Conservation (phyloP, 768 basidiomycete species). For the Agaricus blazei region DNA sequence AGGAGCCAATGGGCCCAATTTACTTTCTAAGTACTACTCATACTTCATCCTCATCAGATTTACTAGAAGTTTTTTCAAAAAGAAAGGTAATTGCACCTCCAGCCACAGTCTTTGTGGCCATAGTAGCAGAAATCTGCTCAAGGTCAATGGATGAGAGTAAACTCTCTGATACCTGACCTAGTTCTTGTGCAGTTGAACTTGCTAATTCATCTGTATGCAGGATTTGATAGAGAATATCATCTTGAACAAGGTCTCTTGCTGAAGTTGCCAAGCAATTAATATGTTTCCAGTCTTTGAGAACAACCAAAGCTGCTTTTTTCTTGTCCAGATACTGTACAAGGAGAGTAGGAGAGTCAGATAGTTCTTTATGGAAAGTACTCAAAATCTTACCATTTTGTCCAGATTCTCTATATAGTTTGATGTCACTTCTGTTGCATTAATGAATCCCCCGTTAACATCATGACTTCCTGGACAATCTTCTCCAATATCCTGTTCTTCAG, state of each 20-base stretch:
- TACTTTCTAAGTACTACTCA: not conserved
- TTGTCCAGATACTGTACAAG: constrained; percentile 53
- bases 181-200: not conserved
- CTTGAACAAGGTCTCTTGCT: constrained; percentile 49
- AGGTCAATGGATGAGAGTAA: constrained; percentile 32
- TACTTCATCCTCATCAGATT: not conserved
- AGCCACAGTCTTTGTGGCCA: constrained; percentile 36
- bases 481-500: constrained; percentile 14
- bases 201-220: not conserved
- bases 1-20: not conserved
- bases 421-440: constrained; percentile 60
- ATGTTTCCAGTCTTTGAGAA: constrained; percentile 81
- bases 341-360: constrained; percentile 14
- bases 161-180: constrained; percentile 4
- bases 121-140: constrained; percentile 36
- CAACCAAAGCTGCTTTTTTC: constrained; percentile 63
- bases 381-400: constrained; percentile 45
- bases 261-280: constrained; percentile 60
- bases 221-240: constrained; percentile 57
- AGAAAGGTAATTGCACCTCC: constrained; percentile 74
- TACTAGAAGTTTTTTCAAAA: constrained; percentile 49
- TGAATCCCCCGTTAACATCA: constrained; percentile 40
- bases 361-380: not conserved
- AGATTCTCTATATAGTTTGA: constrained; percentile 35
- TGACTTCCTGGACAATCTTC: not conserved